Base-by-base conservation (phyloP, 176 grass and related monocot genomes). In the Aegilops umbellulata region DNA sequence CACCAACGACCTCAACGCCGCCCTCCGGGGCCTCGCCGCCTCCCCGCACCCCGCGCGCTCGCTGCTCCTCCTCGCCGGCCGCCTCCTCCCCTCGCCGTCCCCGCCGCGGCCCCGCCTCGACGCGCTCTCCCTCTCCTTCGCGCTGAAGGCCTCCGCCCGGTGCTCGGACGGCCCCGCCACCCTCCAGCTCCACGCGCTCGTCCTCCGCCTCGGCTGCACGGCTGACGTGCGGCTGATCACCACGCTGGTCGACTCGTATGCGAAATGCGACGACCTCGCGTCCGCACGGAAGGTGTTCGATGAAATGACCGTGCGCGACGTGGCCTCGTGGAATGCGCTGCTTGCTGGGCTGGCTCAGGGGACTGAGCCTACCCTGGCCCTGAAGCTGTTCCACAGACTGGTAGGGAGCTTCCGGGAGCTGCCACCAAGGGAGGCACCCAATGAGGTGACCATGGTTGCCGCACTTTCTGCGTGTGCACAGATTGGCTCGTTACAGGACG, bases 111-210 rank as follows among this genome's bases (percentile, higher is more conserved):
- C 91, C 1, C 89, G 89, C 83, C 88, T 93, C 34, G 90, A 97
- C 70, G 95, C 95, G 19, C 91, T 98, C 76, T 95, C 93, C 44
- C 89, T 98, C 74, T 95, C 87, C 39, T 95, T 97, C 88, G 71
- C 90, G 4, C 83, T 94, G 27, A 90, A 92, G 80, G 90, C 95
- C 7, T 67, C 88, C n/a, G 90, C 94, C 42, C 90, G 92, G 0
- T 92, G 85, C 53, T 91, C 70, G 3, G 80, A 91, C 24, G 82
- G 35, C 6, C 31, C 49, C 44, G 7, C 90, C 60, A 84, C 88
- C 55, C 26, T 89, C 14, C 93, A 95, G 89, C 71, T 95, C 74
- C 95, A 98, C 65, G 85, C 80, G 61, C 87, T 90, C 79, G 24
- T 93, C 29, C 3, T 95, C 27, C 93, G 83, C 26, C 88, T 95